phyloP scores from a whole-genome alignment of 306 rosid genomes.

The Quercus agrifolia region DNA sequence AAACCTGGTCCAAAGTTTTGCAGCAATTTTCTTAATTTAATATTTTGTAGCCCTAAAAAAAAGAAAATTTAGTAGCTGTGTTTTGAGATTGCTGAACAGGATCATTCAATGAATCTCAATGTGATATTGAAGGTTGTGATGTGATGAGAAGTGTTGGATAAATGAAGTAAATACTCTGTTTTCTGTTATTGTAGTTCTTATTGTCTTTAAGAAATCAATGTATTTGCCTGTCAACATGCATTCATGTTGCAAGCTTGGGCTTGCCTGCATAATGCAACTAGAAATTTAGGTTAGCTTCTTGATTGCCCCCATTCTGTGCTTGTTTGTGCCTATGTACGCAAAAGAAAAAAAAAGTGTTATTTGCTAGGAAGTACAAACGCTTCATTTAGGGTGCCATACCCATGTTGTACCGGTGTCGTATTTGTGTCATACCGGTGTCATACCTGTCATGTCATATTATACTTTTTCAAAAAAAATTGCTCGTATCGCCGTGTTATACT shows the following conservation, averaged over 20 bases:
- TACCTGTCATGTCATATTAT: too few species aligned
- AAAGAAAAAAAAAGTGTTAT: too few species aligned
- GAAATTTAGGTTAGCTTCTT: not conserved
- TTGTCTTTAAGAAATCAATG: not conserved
- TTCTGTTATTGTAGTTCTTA: not conserved
- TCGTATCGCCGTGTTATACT: too few species aligned
- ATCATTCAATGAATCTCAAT: not conserved
- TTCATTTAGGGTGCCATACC: too few species aligned
- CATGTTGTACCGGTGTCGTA: too few species aligned
- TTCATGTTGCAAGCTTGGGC: not conserved
- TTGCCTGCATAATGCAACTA: not conserved
- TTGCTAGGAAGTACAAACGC: too few species aligned
- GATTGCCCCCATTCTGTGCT: not conserved
- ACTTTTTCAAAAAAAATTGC: too few species aligned
- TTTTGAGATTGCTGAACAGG: not conserved
- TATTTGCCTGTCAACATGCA: not conserved
- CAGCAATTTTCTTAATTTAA: not conserved
- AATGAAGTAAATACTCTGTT: not conserved
- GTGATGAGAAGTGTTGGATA: not conserved
- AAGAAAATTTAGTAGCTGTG: not conserved
- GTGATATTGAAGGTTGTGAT: not conserved
- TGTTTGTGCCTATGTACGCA: not conserved
- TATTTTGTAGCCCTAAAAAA: too few species aligned
- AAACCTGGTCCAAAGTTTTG: not conserved
- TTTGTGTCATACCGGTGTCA: too few species aligned